These are phyloP conservation scores for Didymella sp. DNA, from an alignment of 2,329 filamentous ascomycete species.

Conservation along the genomic window DNA sequence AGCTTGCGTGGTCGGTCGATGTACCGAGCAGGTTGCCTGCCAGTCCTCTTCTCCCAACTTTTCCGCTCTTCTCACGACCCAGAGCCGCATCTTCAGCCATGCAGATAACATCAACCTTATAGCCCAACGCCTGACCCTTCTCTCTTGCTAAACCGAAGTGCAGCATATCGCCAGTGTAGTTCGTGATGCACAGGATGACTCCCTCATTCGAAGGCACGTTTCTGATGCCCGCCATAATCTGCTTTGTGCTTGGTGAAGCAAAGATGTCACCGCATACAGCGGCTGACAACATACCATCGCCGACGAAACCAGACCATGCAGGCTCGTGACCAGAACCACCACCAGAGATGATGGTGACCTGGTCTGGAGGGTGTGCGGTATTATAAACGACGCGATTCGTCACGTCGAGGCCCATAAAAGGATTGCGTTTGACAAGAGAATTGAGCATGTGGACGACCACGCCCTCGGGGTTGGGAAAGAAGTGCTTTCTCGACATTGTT, in stretches of 20 bases:
- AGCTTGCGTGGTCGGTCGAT: not conserved
- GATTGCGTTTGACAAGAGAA: conserved; percentile 56
- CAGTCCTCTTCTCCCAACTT: conserved; percentile 58
- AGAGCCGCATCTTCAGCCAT: conserved; percentile 59
- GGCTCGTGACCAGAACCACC: conserved; percentile 59
- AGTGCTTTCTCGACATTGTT: conserved; percentile 62
- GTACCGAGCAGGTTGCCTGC: conserved; percentile 58
- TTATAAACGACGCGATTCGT: conserved; percentile 59
- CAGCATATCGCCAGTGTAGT: conserved; percentile 59
- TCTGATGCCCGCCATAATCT: conserved; percentile 58
- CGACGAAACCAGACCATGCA: conserved; percentile 58
- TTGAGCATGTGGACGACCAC: conserved; percentile 59
- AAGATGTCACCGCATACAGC: conserved; percentile 59
- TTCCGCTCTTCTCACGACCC: conserved; percentile 57
- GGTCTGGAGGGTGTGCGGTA: conserved; percentile 51
- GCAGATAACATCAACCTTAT: conserved; percentile 56
- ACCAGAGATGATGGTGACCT: conserved; percentile 57
- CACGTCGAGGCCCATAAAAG: conserved; percentile 53
- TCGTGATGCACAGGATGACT: conserved; percentile 58
- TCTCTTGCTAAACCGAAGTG: conserved; percentile 59
- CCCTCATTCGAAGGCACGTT: conserved; percentile 56
- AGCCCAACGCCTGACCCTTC: conserved; percentile 54
- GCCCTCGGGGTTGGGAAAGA: conserved; percentile 59
- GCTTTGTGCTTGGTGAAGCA: conserved; percentile 57
- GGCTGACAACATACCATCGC: conserved; percentile 57